Percentiles rank a stretch among this genome's conserved stretches.
Evolutionary conservation across 805 yeast species (phyloP).

Genomic region (Nakazawaea wickerhamii): DNA sequence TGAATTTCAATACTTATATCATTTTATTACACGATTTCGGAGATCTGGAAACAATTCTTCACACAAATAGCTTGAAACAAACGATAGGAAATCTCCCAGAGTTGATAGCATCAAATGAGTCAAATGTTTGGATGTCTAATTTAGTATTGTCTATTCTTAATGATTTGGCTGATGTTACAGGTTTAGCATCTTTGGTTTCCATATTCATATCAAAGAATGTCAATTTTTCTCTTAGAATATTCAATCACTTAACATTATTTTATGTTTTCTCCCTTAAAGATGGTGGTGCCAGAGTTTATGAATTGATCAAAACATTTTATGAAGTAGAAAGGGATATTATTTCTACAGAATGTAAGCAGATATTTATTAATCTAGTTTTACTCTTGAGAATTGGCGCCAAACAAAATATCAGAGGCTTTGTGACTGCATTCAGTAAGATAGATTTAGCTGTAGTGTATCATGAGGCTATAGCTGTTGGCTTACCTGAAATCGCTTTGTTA

Average conservation of each 20-base stretch:
- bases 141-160: conserved; percentile 3
- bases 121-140: conserved; percentile 5
- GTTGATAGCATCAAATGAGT: background rate
- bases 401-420: conserved; percentile 23
- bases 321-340: conserved; percentile 11
- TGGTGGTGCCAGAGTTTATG: conserved; percentile 16
- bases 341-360: conserved; percentile 15
- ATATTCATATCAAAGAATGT: conserved; percentile 19
- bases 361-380: conserved; percentile 28
- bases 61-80: background rate
- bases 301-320: conserved; percentile 22
- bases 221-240: conserved; percentile 21
- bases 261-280: conserved; percentile 17
- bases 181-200: conserved; percentile 8
- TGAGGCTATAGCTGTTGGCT: conserved; percentile 28
- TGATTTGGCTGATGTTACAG: conserved; percentile 7
- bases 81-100: background rate
- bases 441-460: conserved; percentile 24
- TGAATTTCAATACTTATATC: conserved; percentile 7
- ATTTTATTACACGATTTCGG: conserved; percentile 2
- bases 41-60: conserved; percentile 1
- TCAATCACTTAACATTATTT: conserved; percentile 25
- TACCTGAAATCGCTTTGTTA: conserved; percentile 40
- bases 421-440: conserved; percentile 25
- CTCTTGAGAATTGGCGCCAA: conserved; percentile 37